Evolutionary conservation across 257 asterid genomes (phyloP).

Genomic region (Ocimum tenuiflorum): DNA sequence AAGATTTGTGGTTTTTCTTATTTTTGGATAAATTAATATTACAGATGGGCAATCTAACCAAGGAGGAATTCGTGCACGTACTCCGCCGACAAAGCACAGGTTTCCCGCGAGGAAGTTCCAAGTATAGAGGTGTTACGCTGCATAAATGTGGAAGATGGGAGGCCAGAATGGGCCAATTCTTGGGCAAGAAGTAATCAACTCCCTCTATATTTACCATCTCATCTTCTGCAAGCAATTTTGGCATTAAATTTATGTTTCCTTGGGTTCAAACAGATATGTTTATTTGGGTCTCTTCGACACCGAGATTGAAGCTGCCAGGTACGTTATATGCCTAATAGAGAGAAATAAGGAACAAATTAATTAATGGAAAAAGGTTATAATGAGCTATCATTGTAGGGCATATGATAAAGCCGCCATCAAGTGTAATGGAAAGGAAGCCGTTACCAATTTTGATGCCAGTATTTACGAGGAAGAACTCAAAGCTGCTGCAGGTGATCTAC

Average conservation of each 20-base stretch:
- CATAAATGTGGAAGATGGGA: conserved; percentile 98
- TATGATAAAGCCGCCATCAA: conserved; percentile 87
- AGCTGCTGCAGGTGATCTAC: conserved; percentile 27
- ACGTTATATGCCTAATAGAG: too few species aligned
- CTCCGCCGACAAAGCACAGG: conserved; percentile 83
- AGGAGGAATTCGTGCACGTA: conserved; percentile 89
- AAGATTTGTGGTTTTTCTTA: too few species aligned
- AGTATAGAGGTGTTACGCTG: conserved; percentile 79
- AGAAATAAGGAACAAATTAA: too few species aligned
- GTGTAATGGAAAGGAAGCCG: conserved; percentile 79
- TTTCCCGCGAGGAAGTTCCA: conserved; percentile 80
- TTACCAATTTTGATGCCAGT: conserved; percentile 72
- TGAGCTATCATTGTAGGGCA: conserved; percentile 52
- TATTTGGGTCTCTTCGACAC: conserved; percentile 86
- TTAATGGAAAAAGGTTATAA: too few species aligned
- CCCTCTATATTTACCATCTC: background rate
- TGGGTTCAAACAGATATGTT: conserved; percentile 47
- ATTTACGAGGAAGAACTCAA: conserved; percentile 59
- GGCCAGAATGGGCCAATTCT: conserved; percentile 77
- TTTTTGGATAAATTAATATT: too few species aligned
- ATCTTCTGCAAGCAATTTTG: too few species aligned
- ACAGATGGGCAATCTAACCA: conserved; percentile 68
- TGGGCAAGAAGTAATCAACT: conserved; percentile 64
- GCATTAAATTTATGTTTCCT: background rate
- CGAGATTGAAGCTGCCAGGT: conserved; percentile 93